Percentiles rank a stretch among this genome's conserved stretches.
These are phyloP conservation scores for Apium graveolens DNA, from an alignment of 129 eudicot species.

Conservation along the genomic window DNA sequence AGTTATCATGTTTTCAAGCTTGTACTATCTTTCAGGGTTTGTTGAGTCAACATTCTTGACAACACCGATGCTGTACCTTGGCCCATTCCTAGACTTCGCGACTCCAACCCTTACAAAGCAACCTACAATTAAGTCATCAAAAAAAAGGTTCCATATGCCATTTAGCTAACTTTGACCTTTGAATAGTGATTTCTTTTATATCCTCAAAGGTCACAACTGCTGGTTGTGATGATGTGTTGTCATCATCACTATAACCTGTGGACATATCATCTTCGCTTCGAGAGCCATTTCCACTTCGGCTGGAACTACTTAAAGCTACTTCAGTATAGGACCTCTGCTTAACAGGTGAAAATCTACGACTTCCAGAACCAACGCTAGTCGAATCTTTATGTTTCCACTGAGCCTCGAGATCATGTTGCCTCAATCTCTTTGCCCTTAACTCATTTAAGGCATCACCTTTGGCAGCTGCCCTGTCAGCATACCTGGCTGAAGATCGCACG, in stretches of 20 bases:
- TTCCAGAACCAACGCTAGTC: constrained; percentile 25
- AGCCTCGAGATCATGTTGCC: constrained; percentile 58
- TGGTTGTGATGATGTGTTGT: constrained; percentile 38
- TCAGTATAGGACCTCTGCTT: constrained; percentile 33
- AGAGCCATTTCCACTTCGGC: constrained; percentile 49
- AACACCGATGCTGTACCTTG: constrained; percentile 72
- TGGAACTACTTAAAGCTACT: constrained; percentile 35
- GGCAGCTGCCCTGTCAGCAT: constrained; percentile 56
- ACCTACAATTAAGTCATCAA: constrained; percentile 81
- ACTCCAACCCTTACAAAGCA: constrained; percentile 94
- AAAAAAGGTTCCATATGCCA: constrained; percentile 96
- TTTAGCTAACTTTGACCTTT: constrained; percentile 76
- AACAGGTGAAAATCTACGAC: constrained; percentile 34
- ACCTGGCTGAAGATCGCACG: constrained; percentile 59
- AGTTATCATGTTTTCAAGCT: constrained; percentile 72
- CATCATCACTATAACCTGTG: constrained; percentile 57
- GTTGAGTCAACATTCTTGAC: constrained; percentile 83
- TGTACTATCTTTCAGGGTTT: constrained; percentile 67
- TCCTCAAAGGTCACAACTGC: constrained; percentile 48
- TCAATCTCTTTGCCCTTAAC: constrained; percentile 45
- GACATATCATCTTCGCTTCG: constrained; percentile 67
- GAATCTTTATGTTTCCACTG: constrained; percentile 33
- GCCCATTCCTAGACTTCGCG: constrained; percentile 71
- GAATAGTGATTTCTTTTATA: constrained; percentile 65
- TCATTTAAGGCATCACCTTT: constrained; percentile 56